phyloP scores from a whole-genome alignment of 495 filamentous ascomycete species.

The Penicillium lagena region DNA sequence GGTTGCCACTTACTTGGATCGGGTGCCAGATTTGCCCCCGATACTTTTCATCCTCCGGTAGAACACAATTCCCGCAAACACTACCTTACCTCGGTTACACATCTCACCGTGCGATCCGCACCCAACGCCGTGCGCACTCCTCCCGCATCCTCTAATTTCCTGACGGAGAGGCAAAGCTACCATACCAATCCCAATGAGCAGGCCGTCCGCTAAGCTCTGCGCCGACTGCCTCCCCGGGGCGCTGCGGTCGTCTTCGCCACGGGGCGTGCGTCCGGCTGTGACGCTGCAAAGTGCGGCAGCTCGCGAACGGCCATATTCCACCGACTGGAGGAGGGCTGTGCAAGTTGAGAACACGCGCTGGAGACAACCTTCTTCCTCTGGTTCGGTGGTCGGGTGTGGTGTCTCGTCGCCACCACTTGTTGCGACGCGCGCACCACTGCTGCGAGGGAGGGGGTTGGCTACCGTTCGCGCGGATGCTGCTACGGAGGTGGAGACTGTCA shows the following conservation, averaged over 20 bases:
- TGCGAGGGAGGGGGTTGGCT: slow-evolving; percentile 11
- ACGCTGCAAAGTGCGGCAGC: slow-evolving; percentile 7
- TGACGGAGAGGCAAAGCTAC: background rate
- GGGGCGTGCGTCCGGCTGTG: slow-evolving; percentile 12
- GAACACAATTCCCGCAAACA: slow-evolving; percentile 13
- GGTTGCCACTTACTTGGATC: too few species aligned
- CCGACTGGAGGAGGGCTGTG: slow-evolving; percentile 1
- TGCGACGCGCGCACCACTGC: background rate
- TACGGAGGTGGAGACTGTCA: slow-evolving; percentile 1
- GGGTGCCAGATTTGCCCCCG: too few species aligned
- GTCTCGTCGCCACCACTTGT: too few species aligned
- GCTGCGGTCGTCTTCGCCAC: slow-evolving; percentile 13
- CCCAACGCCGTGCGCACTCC: too few species aligned
- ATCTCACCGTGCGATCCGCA: slow-evolving; percentile 3
- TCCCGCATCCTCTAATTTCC: too few species aligned
- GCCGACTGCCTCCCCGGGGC: slow-evolving; percentile 27
- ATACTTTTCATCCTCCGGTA: slow-evolving; percentile 4
- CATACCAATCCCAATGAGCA: slow-evolving; percentile 19
- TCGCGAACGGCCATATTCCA: slow-evolving; percentile 6
- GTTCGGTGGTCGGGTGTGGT: too few species aligned
- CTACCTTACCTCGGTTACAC: slow-evolving; percentile 23
- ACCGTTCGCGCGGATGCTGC: slow-evolving; percentile 8
- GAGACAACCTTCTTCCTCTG: too few species aligned
- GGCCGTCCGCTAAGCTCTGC: slow-evolving; percentile 27
- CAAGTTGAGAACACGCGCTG: background rate